Conservation (phyloP, 2,329 filamentous ascomycete species). For the Ilyonectria destructans region DNA sequence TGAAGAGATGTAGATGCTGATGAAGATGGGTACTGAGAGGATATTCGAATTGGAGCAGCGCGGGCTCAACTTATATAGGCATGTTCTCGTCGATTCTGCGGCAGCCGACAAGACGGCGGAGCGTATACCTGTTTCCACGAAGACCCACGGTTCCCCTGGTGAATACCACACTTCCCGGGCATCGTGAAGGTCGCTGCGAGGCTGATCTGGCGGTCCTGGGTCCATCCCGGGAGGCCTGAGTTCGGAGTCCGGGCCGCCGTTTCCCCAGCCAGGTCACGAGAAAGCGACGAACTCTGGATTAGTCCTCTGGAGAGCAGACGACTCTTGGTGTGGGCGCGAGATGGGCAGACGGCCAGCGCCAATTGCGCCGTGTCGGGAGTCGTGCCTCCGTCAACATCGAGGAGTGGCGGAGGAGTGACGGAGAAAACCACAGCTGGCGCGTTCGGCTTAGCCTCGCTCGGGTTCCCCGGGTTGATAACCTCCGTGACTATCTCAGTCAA, state of each 20-base stretch:
- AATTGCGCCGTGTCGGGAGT: background rate
- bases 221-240: slow-evolving; percentile 18
- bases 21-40: slow-evolving; percentile 5
- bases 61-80: slow-evolving; percentile 28
- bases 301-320: background rate
- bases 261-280: slow-evolving; percentile 11
- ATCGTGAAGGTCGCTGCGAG: background rate
- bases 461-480: slow-evolving; percentile 16
- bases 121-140: background rate
- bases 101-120: background rate
- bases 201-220: background rate
- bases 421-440: background rate
- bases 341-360: background rate
- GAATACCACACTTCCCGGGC: background rate
- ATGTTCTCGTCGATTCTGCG: background rate
- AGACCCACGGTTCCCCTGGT: background rate
- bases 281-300: background rate
- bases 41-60: slow-evolving; percentile 6
- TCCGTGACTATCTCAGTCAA: slow-evolving; percentile 13
- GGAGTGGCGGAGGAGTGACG: background rate
- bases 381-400: background rate
- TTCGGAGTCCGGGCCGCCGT: slow-evolving; percentile 30
- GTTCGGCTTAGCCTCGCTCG: slow-evolving; percentile 13
- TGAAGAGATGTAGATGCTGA: slow-evolving; percentile 10
- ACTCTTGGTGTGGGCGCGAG: background rate